Percentiles rank a stretch among this genome's conserved stretches.
Evolutionary conservation across 1,284 basidiomycete genomes (phyloP).

Genomic region (Earliella scabrosa): DNA sequence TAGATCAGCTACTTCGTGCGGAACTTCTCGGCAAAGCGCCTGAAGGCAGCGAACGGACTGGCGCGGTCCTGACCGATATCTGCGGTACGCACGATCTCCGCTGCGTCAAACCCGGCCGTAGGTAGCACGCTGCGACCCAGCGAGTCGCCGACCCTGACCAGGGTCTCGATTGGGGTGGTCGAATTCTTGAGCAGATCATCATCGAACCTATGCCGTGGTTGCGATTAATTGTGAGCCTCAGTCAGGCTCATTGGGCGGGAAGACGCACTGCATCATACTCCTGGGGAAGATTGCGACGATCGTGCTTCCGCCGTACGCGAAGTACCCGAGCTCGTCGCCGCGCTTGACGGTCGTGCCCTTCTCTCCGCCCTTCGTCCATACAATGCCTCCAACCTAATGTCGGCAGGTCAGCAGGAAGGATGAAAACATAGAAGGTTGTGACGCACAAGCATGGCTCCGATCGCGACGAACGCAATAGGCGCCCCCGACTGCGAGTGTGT

Average conservation of each 20-base stretch:
- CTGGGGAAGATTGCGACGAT: conserved; percentile 68
- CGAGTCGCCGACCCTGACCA: conserved; percentile 58
- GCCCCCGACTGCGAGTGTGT: conserved; percentile 48
- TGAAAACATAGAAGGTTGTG: not conserved
- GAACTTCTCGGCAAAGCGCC: not conserved
- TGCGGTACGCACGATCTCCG: not conserved
- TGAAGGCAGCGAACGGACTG: not conserved
- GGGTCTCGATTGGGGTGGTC: conserved; percentile 65
- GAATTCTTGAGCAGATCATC: conserved; percentile 69
- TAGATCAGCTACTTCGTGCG: not conserved
- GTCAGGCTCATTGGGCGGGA: not conserved
- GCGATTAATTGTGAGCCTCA: not conserved
- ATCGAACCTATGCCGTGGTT: conserved; percentile 52
- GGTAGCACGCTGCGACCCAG: conserved; percentile 12
- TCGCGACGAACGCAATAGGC: conserved; percentile 60
- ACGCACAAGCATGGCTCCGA: conserved; percentile 67
- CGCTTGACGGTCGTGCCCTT: conserved; percentile 43
- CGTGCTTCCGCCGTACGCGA: conserved; percentile 76
- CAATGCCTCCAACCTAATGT: conserved; percentile 28
- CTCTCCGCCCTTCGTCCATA: conserved; percentile 35
- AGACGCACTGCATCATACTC: conserved; percentile 52
- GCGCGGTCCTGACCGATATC: not conserved
- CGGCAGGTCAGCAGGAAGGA: no score
- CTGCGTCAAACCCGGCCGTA: not conserved
- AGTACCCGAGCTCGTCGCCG: conserved; percentile 66